These are phyloP conservation scores for Cryomyces minteri DNA, from an alignment of 495 filamentous ascomycete genomes.

Conservation along the genomic window DNA sequence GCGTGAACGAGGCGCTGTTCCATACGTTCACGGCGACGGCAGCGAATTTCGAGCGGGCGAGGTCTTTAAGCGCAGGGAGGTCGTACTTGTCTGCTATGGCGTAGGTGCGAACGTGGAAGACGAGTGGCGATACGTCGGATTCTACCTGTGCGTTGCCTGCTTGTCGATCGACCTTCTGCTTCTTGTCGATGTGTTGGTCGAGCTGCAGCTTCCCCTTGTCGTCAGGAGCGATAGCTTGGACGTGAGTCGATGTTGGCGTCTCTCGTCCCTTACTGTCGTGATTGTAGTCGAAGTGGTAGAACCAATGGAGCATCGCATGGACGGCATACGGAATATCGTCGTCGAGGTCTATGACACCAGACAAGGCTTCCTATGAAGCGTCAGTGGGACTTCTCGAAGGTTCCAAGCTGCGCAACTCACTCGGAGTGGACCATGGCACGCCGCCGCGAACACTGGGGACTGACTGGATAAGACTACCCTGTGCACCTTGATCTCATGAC, in stretches of 20 bases:
- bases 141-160: not conserved
- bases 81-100: slow-evolving; percentile 25
- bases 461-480: slow-evolving; percentile 1
- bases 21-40: slow-evolving; percentile 6
- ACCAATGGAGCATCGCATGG: slow-evolving; percentile 2
- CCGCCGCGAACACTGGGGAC: slow-evolving; percentile 1
- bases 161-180: not conserved
- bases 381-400: not conserved
- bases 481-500: not conserved
- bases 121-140: not conserved
- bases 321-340: slow-evolving; percentile 1
- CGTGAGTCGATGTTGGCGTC: not conserved
- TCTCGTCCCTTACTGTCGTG: not conserved
- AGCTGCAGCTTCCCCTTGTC: not conserved
- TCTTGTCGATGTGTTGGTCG: not conserved
- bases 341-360: not conserved
- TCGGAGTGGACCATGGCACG: not conserved
- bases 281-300: slow-evolving; percentile 4
- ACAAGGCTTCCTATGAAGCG: not conserved
- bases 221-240: not conserved
- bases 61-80: slow-evolving; percentile 18
- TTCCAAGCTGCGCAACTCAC: not conserved
- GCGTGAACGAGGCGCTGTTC: slow-evolving; percentile 14
- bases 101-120: slow-evolving; percentile 21
- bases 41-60: slow-evolving; percentile 21